Evolutionary conservation across 2,329 filamentous ascomycete genomes (phyloP).

Genomic region (Nigrospora sphaerica): DNA sequence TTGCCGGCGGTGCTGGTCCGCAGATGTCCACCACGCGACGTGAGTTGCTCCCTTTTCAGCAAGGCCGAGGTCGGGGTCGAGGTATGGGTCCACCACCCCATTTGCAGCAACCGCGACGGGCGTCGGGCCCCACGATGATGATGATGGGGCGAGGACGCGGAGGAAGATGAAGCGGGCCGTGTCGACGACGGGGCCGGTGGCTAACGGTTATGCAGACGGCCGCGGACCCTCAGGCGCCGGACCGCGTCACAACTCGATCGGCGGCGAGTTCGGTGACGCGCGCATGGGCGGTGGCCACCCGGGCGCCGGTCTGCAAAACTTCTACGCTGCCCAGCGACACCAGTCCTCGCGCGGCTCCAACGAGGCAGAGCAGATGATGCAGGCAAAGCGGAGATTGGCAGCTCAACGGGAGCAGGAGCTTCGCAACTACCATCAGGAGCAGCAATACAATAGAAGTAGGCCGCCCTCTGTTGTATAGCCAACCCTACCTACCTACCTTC

Average conservation of each 20-base stretch:
- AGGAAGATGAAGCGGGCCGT: no score
- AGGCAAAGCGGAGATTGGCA: constrained; percentile 98
- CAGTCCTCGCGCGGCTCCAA: constrained; percentile 74
- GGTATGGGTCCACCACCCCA: no score
- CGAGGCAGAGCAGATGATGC: constrained; percentile 97
- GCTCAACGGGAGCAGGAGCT: constrained; percentile 98
- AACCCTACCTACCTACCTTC: constrained; percentile 9
- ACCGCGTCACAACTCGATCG: constrained; percentile 66
- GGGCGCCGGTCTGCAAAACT: constrained; percentile 69
- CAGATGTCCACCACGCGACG: constrained; percentile 55
- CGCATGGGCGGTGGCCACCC: constrained; percentile 46
- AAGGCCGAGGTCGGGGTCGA: neutral
- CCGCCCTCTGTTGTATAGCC: constrained; percentile 69
- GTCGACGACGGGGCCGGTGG: constrained; percentile 2
- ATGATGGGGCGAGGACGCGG: no score
- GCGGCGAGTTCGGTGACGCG: constrained; percentile 72
- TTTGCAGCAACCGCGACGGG: constrained; percentile 6
- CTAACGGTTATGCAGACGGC: constrained; percentile 49
- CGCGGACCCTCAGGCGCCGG: constrained; percentile 55
- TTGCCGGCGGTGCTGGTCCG: constrained; percentile 33
- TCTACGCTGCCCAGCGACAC: constrained; percentile 90
- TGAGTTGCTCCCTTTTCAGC: constrained; percentile 60
- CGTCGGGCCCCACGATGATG: constrained; percentile 1
- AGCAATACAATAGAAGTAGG: constrained; percentile 99
- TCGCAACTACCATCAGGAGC: constrained; percentile 99